Conservation (phyloP, 1,139 yeast species). For the Pichia sp. region DNA sequence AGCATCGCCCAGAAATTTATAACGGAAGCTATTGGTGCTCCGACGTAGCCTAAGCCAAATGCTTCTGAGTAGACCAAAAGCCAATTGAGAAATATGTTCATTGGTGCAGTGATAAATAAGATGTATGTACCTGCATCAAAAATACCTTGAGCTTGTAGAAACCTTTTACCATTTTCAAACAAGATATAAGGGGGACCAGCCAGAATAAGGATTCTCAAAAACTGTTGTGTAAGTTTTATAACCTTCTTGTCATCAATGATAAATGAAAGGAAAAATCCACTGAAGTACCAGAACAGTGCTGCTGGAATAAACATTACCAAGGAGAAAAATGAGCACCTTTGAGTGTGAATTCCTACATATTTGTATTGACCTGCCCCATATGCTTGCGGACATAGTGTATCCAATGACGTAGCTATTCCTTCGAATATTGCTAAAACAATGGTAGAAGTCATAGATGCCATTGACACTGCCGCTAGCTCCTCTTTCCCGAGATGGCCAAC, state of each 20-base stretch:
- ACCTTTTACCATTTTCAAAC: slow-evolving; percentile 79
- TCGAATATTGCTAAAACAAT: slow-evolving; percentile 81
- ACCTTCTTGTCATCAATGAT: slow-evolving; percentile 58
- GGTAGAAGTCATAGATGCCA: slow-evolving; percentile 85
- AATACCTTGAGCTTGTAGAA: slow-evolving; percentile 85
- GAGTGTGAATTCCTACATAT: slow-evolving; percentile 60
- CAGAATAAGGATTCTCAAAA: slow-evolving; percentile 48
- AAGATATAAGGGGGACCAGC: slow-evolving; percentile 86
- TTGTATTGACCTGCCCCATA: slow-evolving; percentile 65
- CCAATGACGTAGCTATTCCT: slow-evolving; percentile 84
- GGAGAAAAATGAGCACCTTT: slow-evolving; percentile 58
- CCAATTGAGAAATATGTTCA: slow-evolving; percentile 68
- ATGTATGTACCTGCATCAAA: slow-evolving; percentile 88
- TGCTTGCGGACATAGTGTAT: slow-evolving; percentile 83
- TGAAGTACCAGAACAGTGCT: slow-evolving; percentile 60
- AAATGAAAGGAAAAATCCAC: slow-evolving; percentile 47
- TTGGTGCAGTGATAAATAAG: slow-evolving; percentile 71
- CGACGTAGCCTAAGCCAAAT: slow-evolving; percentile 61
- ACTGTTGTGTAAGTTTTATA: slow-evolving; percentile 57
- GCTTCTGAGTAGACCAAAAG: slow-evolving; percentile 69
- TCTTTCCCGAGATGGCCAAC: slow-evolving; percentile 71
- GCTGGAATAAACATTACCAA: slow-evolving; percentile 56
- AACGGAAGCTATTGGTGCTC: slow-evolving; percentile 71
- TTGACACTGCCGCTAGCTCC: slow-evolving; percentile 75
- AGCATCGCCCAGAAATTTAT: slow-evolving; percentile 71